Evolutionary conservation across 225 moss, liverwort and hornwort genomes (phyloP), one percentile per base, ranked within the genome.

Genomic region (Ulota crispa): DNA sequence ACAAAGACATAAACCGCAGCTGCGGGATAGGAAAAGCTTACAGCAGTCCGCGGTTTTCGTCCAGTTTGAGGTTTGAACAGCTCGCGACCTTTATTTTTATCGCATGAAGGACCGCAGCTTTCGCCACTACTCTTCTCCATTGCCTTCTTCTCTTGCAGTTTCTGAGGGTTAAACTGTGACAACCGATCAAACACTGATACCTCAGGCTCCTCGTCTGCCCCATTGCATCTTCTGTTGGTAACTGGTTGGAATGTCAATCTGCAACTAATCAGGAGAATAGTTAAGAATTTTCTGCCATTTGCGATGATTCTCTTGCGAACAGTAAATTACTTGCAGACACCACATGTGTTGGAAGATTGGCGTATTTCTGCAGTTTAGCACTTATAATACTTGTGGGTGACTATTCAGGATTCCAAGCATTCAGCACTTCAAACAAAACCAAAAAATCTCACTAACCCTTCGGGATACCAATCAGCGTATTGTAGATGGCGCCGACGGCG

Each of bases 211-310:
- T 92, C 68, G 54, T 79, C 80, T 43, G 85, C 82, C 18, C 74
- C 68, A 52, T 80, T 47, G 41, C 76, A 75, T 75, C 90, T 95
- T 87, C 86, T 87, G 76, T 93, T 95, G 81, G 92, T 91, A 45
- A 86, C 80, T 50, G 95, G 97, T 73, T 80, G 90, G 78, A 97
- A 97, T 52, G 97, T 94, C 85, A 95, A 83, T 84, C 96, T 96
- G 91, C 84, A 84, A 87, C 73, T 78, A 77, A 66, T 56, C 28
- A 23, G 71, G 30, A 43, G 26, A 79, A 56, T 23, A 24, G 43
- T 56, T 57, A 28, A 82, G 79, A 83, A 23, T 3, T 18, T 16
- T 37, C 32, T 28, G 5, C 23, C 26, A 52, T 30, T 27, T 39
- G 50, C 54, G 34, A 68, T 21, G 27, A 54, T 54, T 62, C 73